Percentiles rank a stretch among this genome's conserved stretches.
Evolutionary conservation across 371 early-diverging fungal genomes (phyloP).

Genomic region (Mucor velutinosus): DNA sequence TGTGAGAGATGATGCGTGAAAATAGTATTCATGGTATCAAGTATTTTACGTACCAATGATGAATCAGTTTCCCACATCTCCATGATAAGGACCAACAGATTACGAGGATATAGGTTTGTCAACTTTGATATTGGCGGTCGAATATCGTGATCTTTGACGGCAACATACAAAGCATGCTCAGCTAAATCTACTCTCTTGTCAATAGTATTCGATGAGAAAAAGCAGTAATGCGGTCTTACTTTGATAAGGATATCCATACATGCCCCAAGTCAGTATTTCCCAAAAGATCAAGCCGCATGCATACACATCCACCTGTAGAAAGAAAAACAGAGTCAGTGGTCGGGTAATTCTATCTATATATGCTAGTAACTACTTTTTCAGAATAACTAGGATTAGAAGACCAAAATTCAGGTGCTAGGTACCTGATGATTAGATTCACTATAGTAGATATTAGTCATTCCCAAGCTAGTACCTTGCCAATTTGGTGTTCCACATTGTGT

Average conservation of each 20-base stretch:
- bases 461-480: slow-evolving; percentile 52
- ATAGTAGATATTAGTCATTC: neutral
- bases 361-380: slow-evolving; percentile 66
- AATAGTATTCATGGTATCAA: neutral
- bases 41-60: slow-evolving; percentile 37
- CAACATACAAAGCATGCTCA: slow-evolving; percentile 43
- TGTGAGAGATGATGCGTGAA: neutral
- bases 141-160: slow-evolving; percentile 62
- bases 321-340: neutral
- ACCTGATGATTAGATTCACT: neutral
- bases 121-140: slow-evolving; percentile 68
- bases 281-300: slow-evolving; percentile 80
- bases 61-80: slow-evolving; percentile 79
- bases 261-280: slow-evolving; percentile 82
- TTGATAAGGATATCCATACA: slow-evolving; percentile 73
- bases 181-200: slow-evolving; percentile 20
- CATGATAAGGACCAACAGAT: slow-evolving; percentile 63
- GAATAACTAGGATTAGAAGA: slow-evolving; percentile 70
- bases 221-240: slow-evolving; percentile 23
- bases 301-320: slow-evolving; percentile 54
- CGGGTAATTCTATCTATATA: neutral
- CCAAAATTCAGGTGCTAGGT: slow-evolving; percentile 78
- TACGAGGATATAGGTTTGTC: slow-evolving; percentile 54
- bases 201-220: neutral
- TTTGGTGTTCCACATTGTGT: slow-evolving; percentile 81